phyloP scores from a whole-genome alignment of 2,329 filamentous ascomycete genomes.

The Penicillium sp. region DNA sequence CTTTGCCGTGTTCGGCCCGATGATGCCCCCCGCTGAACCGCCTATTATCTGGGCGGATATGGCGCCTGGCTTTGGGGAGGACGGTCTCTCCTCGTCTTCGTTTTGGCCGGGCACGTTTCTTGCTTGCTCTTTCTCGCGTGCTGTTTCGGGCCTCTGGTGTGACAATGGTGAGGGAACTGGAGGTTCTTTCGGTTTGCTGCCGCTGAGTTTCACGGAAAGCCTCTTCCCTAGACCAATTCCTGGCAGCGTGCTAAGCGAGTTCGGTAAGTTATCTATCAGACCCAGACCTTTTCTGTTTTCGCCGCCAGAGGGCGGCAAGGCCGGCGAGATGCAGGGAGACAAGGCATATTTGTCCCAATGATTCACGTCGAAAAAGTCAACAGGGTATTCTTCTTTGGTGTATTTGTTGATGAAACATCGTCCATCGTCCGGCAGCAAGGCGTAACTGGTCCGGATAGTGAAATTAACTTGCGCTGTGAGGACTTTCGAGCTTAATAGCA shows the following conservation, averaged over 20 bases:
- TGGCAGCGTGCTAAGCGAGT: constrained; percentile 24
- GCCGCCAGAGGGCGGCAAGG: constrained; percentile 56
- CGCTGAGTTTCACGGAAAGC: constrained; percentile 30
- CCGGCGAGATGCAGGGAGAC: constrained; percentile 70
- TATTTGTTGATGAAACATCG: constrained; percentile 81
- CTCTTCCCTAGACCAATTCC: constrained; percentile 28
- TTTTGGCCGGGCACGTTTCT: constrained; percentile 1
- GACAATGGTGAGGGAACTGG: background rate
- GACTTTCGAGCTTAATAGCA: constrained; percentile 82
- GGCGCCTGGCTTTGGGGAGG: background rate
- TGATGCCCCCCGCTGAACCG: background rate
- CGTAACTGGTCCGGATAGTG: constrained; percentile 79
- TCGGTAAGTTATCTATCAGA: constrained; percentile 34
- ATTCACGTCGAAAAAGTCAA: constrained; percentile 78
- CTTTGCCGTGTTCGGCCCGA: constrained; percentile 14
- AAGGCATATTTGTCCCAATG: constrained; percentile 75
- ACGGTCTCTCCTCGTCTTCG: background rate
- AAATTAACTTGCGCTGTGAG: constrained; percentile 93
- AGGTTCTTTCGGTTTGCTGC: constrained; percentile 14
- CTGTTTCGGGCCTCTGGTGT: constrained; percentile 15
- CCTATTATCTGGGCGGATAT: background rate
- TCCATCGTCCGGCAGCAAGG: constrained; percentile 79
- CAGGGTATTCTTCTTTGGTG: constrained; percentile 72
- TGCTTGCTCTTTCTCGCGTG: constrained; percentile 15
- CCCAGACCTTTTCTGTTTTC: constrained; percentile 27